Percentiles rank a stretch among this genome's conserved stretches.
Conservation (phyloP, 2,329 filamentous ascomycete genomes). For the Blumeria graminis region DNA sequence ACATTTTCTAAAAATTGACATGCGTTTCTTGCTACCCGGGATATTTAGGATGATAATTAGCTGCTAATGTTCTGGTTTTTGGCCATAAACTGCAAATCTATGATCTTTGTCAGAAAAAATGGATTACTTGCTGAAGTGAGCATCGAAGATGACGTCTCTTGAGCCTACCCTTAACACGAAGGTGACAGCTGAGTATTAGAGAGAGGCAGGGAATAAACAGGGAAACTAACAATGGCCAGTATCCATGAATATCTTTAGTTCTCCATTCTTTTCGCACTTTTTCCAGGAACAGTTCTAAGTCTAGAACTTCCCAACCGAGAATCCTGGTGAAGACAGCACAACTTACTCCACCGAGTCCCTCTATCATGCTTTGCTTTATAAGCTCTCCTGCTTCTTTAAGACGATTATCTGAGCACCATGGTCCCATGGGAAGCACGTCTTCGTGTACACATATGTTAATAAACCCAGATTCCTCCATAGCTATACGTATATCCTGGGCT, state of each 20-base stretch:
- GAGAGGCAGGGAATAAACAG: neutral
- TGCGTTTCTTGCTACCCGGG: no score
- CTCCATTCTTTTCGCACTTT: constrained; percentile 5
- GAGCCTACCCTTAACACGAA: neutral
- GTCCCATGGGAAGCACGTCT: constrained; percentile 23
- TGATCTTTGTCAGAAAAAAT: neutral
- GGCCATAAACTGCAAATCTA: constrained; percentile 6
- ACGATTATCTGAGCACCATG: constrained; percentile 23
- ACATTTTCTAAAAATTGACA: no score
- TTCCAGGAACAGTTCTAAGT: constrained; percentile 5
- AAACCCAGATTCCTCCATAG: constrained; percentile 18
- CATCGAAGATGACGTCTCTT: neutral
- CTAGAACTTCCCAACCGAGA: constrained; percentile 4
- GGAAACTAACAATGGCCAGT: constrained; percentile 6
- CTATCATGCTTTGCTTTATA: constrained; percentile 4
- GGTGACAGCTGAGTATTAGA: neutral
- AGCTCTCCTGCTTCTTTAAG: constrained; percentile 20
- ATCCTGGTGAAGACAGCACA: constrained; percentile 6
- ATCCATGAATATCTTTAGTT: constrained; percentile 5
- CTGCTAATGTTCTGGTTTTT: constrained; percentile 3
- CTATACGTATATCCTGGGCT: constrained; percentile 10
- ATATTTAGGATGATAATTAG: neutral
- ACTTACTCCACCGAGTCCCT: constrained; percentile 5
- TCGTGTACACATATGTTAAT: constrained; percentile 17
- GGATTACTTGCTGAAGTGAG: neutral